Evolutionary conservation across 225 moss, liverwort and hornwort genomes (phyloP).

Genomic region (Thuidium tamariscinum): DNA sequence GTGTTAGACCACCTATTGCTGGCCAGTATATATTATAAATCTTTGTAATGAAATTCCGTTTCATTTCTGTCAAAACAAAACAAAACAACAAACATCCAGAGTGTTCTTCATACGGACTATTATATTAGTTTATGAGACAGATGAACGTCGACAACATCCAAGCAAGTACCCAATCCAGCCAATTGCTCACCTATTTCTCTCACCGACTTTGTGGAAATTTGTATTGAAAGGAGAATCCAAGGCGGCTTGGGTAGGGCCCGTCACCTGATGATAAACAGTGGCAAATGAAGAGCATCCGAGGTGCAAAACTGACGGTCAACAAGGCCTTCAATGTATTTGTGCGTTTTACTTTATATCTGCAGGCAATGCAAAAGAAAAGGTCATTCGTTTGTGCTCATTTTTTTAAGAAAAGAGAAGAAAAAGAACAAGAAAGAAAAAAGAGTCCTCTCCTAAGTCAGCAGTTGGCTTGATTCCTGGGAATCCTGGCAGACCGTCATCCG

Average conservation of each 20-base stretch:
- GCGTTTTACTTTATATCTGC: background rate
- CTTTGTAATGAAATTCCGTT: no score
- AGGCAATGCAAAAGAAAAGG: background rate
- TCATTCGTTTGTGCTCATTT: background rate
- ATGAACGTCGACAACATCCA: background rate
- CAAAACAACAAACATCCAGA: no score
- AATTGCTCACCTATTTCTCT: background rate
- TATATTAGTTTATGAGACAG: background rate
- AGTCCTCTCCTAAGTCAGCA: background rate
- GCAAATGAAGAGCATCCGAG: slow-evolving; percentile 1
- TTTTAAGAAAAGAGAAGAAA: no score
- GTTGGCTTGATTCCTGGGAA: background rate
- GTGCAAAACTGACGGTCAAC: background rate
- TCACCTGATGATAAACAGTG: background rate
- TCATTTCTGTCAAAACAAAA: no score
- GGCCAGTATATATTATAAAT: no score
- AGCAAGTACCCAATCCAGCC: background rate
- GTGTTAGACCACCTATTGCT: background rate
- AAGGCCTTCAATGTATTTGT: background rate
- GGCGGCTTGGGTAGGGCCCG: background rate
- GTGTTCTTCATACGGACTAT: background rate
- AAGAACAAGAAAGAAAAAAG: background rate
- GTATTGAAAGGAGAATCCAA: background rate
- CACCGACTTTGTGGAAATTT: background rate
- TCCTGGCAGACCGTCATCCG: background rate